phyloP scores from a whole-genome alignment of 306 rosid species.

The Sechiopsis laciniata region DNA sequence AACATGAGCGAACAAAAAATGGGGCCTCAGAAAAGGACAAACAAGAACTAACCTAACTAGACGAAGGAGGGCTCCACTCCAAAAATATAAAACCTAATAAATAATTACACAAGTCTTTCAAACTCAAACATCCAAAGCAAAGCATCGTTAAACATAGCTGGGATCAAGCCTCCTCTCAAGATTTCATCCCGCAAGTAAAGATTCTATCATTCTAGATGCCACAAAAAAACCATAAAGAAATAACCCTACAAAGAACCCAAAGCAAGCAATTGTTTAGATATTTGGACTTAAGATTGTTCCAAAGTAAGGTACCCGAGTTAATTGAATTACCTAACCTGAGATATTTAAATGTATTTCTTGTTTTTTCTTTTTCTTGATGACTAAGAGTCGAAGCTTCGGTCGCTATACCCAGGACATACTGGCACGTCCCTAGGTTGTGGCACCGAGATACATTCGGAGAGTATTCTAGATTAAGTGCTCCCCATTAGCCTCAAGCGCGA shows the following conservation, averaged over 20 bases:
- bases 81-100: not conserved
- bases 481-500: too few relatives aligned
- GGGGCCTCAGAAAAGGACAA: not conserved
- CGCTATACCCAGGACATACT: too few relatives aligned
- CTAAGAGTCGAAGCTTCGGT: too few relatives aligned
- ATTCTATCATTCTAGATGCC: not conserved
- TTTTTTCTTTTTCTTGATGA: too few relatives aligned
- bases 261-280: not conserved
- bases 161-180: not conserved
- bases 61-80: not conserved
- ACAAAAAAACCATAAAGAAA: not conserved
- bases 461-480: too few relatives aligned
- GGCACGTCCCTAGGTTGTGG: too few relatives aligned
- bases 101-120: not conserved
- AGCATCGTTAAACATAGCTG: not conserved
- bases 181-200: not conserved
- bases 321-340: not conserved
- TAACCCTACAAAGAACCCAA: not conserved
- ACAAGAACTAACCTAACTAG: not conserved
- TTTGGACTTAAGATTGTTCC: not conserved
- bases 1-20: not conserved
- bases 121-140: not conserved
- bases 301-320: not conserved
- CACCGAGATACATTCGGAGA: too few relatives aligned
- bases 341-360: not conserved